These are phyloP conservation scores for Trichoderma sp. DNA, from an alignment of 2,329 filamentous ascomycete genomes.

Conservation along the genomic window DNA sequence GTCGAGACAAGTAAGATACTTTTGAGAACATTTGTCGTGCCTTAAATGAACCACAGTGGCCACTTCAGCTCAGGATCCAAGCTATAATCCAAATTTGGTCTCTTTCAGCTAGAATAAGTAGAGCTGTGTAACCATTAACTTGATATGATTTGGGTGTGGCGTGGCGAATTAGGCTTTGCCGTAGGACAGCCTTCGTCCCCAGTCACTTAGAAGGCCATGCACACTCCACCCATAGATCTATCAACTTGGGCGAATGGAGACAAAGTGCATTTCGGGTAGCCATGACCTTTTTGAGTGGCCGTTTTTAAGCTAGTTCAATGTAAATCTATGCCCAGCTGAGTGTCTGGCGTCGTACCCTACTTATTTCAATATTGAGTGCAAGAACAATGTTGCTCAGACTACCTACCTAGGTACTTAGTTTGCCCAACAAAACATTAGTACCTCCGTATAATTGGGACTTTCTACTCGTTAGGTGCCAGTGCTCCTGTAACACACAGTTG, in stretches of 20 bases:
- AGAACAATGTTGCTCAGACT: not conserved
- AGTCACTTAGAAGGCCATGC: not conserved
- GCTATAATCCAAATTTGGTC: not conserved
- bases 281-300: not conserved
- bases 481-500: not conserved
- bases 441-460: not conserved
- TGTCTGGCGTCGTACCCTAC: not conserved
- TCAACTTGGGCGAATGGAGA: not conserved
- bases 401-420: too few species aligned
- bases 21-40: slow-evolving; percentile 25
- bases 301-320: not conserved
- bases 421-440: not conserved
- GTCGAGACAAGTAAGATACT: not conserved
- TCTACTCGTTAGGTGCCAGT: not conserved
- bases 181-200: not conserved
- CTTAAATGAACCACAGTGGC: not conserved
- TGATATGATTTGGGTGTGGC: not conserved
- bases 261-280: not conserved
- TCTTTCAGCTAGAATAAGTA: not conserved
- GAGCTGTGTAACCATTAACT: not conserved
- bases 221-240: not conserved
- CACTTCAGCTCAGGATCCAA: not conserved
- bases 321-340: not conserved
- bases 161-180: not conserved
- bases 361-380: not conserved